Conservation (phyloP, 139 green algal species). For the Coccomyxa sp. region DNA sequence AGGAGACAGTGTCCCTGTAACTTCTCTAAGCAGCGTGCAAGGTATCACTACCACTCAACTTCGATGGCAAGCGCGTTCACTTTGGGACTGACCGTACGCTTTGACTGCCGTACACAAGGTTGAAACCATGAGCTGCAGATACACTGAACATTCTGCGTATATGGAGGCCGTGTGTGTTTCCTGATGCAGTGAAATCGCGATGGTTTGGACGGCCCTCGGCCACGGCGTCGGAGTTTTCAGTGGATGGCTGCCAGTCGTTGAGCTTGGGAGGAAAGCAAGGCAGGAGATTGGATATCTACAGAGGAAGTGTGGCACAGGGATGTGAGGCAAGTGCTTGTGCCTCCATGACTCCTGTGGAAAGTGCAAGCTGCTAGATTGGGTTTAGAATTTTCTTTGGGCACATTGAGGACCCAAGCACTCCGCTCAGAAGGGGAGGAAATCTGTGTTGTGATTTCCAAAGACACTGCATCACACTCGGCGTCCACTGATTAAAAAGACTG, state of each 20-base stretch:
- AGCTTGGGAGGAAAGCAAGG: not conserved
- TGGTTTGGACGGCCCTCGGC: constrained; percentile 13
- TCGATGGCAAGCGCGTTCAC: no score
- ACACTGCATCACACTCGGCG: not conserved
- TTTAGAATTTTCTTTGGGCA: not conserved
- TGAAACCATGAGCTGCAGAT: no score
- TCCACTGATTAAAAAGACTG: not conserved
- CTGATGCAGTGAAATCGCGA: constrained; percentile 12
- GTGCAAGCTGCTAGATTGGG: not conserved
- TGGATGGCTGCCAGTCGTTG: constrained; percentile 1
- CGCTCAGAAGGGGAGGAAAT: not conserved
- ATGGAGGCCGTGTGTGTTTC: no score
- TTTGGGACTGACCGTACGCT: no score
- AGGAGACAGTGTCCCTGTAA: no score
- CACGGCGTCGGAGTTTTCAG: not conserved
- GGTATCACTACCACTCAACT: no score
- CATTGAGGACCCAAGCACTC: not conserved
- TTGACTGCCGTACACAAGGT: no score
- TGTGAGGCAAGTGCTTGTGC: not conserved
- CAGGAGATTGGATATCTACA: constrained; percentile 1
- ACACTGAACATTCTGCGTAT: no score
- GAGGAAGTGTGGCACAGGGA: not conserved
- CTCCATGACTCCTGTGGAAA: not conserved
- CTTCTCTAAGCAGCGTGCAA: no score
- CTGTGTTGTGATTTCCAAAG: not conserved